Percentiles rank a stretch among this genome's conserved stretches.
phyloP scores from a whole-genome alignment of 257 asterid genomes.

The Solanum microdontum region DNA sequence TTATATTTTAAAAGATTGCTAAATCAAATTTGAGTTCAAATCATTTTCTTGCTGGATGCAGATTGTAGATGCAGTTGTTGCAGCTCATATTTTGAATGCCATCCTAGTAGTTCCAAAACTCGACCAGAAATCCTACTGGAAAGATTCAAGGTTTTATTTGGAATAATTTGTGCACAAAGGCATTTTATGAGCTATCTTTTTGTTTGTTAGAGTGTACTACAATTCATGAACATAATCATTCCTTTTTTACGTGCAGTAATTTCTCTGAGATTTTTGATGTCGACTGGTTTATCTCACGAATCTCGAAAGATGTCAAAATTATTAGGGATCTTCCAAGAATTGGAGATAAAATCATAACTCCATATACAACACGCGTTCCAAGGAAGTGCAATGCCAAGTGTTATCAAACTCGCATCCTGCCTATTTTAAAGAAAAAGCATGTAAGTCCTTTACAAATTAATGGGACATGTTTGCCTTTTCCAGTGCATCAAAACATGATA shows the following conservation, averaged over 20 bases:
- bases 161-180: neutral
- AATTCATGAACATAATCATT: neutral
- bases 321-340: constrained; percentile 36
- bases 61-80: constrained; percentile 80
- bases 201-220: neutral
- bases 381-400: constrained; percentile 53
- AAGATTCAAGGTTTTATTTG: constrained; percentile 46
- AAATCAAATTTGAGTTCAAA: neutral
- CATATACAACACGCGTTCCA: constrained; percentile 40
- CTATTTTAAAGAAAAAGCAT: constrained; percentile 39
- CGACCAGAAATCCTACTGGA: constrained; percentile 77
- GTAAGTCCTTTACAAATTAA: constrained; percentile 24
- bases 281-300: constrained; percentile 37
- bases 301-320: constrained; percentile 42
- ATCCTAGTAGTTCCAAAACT: constrained; percentile 59
- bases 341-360: constrained; percentile 28
- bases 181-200: neutral
- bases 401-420: constrained; percentile 52
- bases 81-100: constrained; percentile 66
- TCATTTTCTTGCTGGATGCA: constrained; percentile 12
- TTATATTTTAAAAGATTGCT: neutral
- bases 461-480: neutral
- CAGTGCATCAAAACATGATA: neutral
- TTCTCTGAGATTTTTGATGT: constrained; percentile 69
- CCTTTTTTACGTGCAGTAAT: constrained; percentile 36